Base-by-base conservation (phyloP, 2,329 filamentous ascomycete genomes). In the Colletotrichum sp. region DNA sequence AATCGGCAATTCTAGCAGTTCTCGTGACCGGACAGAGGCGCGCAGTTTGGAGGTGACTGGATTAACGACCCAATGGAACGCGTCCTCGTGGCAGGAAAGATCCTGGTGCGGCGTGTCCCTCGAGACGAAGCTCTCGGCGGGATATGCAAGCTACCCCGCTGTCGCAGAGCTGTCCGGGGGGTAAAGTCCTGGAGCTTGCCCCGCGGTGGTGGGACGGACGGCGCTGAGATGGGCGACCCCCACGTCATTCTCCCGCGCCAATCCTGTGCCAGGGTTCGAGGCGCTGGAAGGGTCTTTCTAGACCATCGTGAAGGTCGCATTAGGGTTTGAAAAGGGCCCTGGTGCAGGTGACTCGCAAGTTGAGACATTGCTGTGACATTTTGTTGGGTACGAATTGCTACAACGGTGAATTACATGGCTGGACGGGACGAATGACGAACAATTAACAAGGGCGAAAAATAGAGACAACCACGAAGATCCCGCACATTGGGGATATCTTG, bases 231-330 rank as follows among this genome's bases (percentile, higher is more conserved):
- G 61, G 68, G 59, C 15, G 15, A 39, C 39, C 70, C 73, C 64
- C 73, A 75, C 73, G 73, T 65, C 73, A 75, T 73, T 68, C 73
- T 75, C 64, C 70, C 70, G 70, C 73, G 44, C 73, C 73, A 73
- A 75, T 75, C 73, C 70, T 36, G 39, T 55, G 64, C 30, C 73
- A 48, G 69, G 63, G 57, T 32, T 72, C 22, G 70, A 57, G 28
- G 27, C 63, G 55, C 22, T 63, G 52, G 27, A 60, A 44, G 63
- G 55, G 28, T 44, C 34, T 36, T 34, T 27, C 7, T 44, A 25
- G 44, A 25, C 44, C 30, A 64, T 48, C 32, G 15, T 32, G n/a
- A 63, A 28, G 22, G 34, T 25, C 55, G 13, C 22, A 59, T 25
- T n/a, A 30, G 55, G 15, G 55, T 57, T 44, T 6, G 19, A 34